Conservation (phyloP, 1,139 yeast genomes). For the Meyerozyma sp. region DNA sequence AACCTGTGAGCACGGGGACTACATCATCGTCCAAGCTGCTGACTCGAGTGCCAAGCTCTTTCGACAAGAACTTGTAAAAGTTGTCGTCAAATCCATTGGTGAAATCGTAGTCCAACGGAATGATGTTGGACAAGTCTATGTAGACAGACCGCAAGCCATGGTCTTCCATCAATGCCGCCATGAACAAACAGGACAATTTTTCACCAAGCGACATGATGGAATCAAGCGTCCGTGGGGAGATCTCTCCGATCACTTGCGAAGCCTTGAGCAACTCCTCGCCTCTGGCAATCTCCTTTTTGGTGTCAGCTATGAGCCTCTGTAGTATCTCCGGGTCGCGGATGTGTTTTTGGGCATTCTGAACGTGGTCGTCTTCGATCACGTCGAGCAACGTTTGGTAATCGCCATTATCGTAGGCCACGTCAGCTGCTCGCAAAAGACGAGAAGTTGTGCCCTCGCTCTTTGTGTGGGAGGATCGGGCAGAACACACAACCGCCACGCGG, state of each 20-base stretch:
- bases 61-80: slow-evolving; percentile 63
- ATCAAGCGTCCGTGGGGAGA: slow-evolving; percentile 83
- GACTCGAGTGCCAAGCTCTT: slow-evolving; percentile 54
- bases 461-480: slow-evolving; percentile 87
- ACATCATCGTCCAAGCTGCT: slow-evolving; percentile 37
- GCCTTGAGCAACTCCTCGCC: slow-evolving; percentile 75
- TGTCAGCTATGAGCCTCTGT: slow-evolving; percentile 47
- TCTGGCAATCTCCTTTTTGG: slow-evolving; percentile 59
- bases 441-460: slow-evolving; percentile 96
- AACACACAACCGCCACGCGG: slow-evolving; percentile 92
- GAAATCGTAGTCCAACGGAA: slow-evolving; percentile 55
- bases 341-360: slow-evolving; percentile 58
- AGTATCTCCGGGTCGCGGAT: slow-evolving; percentile 44
- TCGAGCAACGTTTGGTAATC: slow-evolving; percentile 52
- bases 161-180: slow-evolving; percentile 80
- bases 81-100: slow-evolving; percentile 54
- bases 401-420: slow-evolving; percentile 55
- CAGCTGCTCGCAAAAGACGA: slow-evolving; percentile 74
- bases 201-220: slow-evolving; percentile 92
- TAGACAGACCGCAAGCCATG: slow-evolving; percentile 71
- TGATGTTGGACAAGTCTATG: slow-evolving; percentile 71
- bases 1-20: slow-evolving; percentile 94
- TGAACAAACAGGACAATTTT: slow-evolving; percentile 81
- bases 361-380: slow-evolving; percentile 71
- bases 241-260: slow-evolving; percentile 86